Evolutionary conservation across 306 rosid genomes (phyloP), one percentile per base, ranked within the genome.

Genomic region (Rosa rugosa): DNA sequence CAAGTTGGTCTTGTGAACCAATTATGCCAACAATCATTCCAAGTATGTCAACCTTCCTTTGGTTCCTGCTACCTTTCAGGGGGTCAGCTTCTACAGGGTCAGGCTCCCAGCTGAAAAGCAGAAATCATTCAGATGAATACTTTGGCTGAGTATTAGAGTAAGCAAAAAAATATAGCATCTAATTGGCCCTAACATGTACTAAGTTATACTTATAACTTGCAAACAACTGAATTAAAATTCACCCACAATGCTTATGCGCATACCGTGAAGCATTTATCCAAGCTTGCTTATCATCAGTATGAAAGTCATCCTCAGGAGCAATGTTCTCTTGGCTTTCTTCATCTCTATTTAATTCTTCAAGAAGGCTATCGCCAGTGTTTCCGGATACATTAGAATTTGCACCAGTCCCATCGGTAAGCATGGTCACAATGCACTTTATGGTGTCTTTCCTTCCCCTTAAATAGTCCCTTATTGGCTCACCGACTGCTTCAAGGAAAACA

Each of bases 81-180:
- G 97, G 97, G 84, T 92, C 97, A 69, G 97, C 99, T 89, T 94
- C 99, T 77, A 92, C 97, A 67, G 99, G 99, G 75, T 94, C 99
- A 77, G 99, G 97, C 83, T 94, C 93, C 99, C 99, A 94, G 70
- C 99, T 94, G 91, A 82, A 88, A 85, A 69, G 40, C 74, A 85
- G 38, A 79, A 73, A 12, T 72, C 73, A 83, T 63, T 20, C 13
- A 36, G 34, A 73, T 9, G 67, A 71, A 82, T 71, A 77, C 73
- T 73, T 82, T 10, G 36, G 65, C 8, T 59, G 65, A 23, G 3
- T 64, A 71, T 57, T 41, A 75, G 17, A 64, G 73, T 4, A 45
- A 73, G 77, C 53, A 66, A 51, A 80, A 80, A 69, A 47, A 40
- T 60, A 18, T 12, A 20, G 18, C 1, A 65, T 46, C 17, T 51